Conservation (phyloP, 2,329 filamentous ascomycete species). For the Trichoderma simmonsii region DNA sequence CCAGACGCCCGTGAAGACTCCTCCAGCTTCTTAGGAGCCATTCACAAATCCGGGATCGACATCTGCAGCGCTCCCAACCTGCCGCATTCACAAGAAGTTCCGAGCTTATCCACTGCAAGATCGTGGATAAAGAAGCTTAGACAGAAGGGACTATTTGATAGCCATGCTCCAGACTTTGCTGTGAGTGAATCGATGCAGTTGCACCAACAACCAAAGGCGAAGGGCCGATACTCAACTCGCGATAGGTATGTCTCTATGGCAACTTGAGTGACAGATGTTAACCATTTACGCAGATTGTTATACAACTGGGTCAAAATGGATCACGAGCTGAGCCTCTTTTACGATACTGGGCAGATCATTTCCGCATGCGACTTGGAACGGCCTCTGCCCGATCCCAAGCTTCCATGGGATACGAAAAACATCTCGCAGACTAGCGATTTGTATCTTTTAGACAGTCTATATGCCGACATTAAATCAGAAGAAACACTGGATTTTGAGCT, state of each 20-base stretch:
- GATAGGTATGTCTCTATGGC: neutral
- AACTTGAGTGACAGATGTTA: neutral
- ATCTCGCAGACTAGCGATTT: neutral
- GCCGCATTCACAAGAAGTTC: neutral
- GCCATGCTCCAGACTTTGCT: neutral
- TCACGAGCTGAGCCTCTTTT: conserved; percentile 66
- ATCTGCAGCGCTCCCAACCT: neutral
- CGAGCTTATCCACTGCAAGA: neutral
- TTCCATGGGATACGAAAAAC: conserved; percentile 48
- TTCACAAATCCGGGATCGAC: neutral
- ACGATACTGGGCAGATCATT: conserved; percentile 60
- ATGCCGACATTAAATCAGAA: neutral
- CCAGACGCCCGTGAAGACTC: neutral
- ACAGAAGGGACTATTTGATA: conserved; percentile 2
- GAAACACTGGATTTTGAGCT: neutral
- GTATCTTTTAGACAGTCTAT: neutral
- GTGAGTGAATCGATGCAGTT: neutral
- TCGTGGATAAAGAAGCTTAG: neutral
- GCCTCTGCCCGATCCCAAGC: conserved; percentile 60
- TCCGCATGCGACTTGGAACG: conserved; percentile 63
- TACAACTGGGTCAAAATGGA: conserved; percentile 75
- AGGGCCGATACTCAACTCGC: neutral
- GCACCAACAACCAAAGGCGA: neutral
- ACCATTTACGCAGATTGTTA: conserved; percentile 50
- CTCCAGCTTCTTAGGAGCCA: neutral